Evolutionary conservation across 2,329 filamentous ascomycete species (phyloP).

Genomic region (Apiospora aurea): DNA sequence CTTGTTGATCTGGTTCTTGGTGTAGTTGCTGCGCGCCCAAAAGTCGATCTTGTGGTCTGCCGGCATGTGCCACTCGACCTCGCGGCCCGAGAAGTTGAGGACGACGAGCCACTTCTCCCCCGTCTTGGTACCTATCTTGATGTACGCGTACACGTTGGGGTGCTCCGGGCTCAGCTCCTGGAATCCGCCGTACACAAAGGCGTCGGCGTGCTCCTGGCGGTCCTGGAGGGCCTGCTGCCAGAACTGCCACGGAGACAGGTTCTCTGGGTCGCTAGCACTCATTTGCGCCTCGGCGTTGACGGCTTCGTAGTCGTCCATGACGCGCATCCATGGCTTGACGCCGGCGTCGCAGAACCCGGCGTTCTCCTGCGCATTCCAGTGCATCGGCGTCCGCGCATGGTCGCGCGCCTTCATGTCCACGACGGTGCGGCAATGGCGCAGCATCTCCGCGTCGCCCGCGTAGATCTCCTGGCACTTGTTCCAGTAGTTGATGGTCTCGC

Average conservation of each 20-base stretch:
- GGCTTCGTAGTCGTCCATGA: slow-evolving; percentile 58
- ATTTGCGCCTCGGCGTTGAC: slow-evolving; percentile 66
- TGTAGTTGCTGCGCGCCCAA: slow-evolving; percentile 37
- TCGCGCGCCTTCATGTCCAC: slow-evolving; percentile 69
- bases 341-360: slow-evolving; percentile 66
- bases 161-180: slow-evolving; percentile 40
- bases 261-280: slow-evolving; percentile 40
- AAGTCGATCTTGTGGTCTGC: slow-evolving; percentile 33
- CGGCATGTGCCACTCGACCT: slow-evolving; percentile 37
- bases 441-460: slow-evolving; percentile 44
- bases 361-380: slow-evolving; percentile 64
- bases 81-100: slow-evolving; percentile 39
- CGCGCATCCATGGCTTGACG: slow-evolving; percentile 65
- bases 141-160: slow-evolving; percentile 35
- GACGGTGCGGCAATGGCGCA: slow-evolving; percentile 56
- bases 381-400: slow-evolving; percentile 72
- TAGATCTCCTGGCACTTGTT: slow-evolving; percentile 47
- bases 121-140: slow-evolving; percentile 33
- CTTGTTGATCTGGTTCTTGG: slow-evolving; percentile 34
- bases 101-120: slow-evolving; percentile 40
- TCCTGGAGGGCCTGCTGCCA: slow-evolving; percentile 64
- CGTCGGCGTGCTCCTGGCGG: slow-evolving; percentile 61
- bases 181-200: slow-evolving; percentile 69
- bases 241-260: slow-evolving; percentile 62
- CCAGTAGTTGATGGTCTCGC: slow-evolving; percentile 57